Evolutionary conservation across 306 rosid genomes (phyloP), one percentile per base, ranked within the genome.

Genomic region (Vicia villosa): DNA sequence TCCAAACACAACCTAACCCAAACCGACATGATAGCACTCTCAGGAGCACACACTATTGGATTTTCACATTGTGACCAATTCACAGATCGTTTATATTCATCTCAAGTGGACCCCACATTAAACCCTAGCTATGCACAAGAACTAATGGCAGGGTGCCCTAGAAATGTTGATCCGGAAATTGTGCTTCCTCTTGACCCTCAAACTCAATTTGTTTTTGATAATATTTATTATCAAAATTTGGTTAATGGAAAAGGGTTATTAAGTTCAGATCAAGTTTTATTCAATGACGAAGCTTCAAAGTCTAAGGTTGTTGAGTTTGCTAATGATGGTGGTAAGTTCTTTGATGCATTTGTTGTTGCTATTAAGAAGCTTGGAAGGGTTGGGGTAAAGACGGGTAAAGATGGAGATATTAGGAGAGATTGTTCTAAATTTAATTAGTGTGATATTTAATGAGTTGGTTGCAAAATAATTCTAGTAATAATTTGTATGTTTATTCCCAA

Each of bases 21-120:
- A 79, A 54, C 64, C 1, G 96, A 90, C 51, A 84, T 90, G 86
- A 81, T 92, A 3, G 96, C 98, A 0, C 79, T 92, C 19, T 92
- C 98, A 0, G 98, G 98, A 49, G 98, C 91, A 1, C 98, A 92
- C 81, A 92, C 96, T 0, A 0, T 92, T 0, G 96, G 96, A 0
- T 81, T 89, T 74, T 88, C 98, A 0, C 93, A 88, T 59, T 92
- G 96, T 70, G 4, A 63, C 70, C 81, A 83, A 43, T 86, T 92
- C 34, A 9, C 83, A 6, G 55, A 77, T 26, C 87, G 96, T 0
- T 37, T 92, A 10, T 88, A 85, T 78, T 75, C 87, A 1, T 86
- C 88, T 0, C 30, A 12, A 0, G 68, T 82, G 10, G 98, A 92
- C 72, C 96, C 98, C 36, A 59, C 93, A 4, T 5, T 92, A n/a